Base-by-base conservation (phyloP, 2,329 filamentous ascomycete species). In the Claviceps sp. region DNA sequence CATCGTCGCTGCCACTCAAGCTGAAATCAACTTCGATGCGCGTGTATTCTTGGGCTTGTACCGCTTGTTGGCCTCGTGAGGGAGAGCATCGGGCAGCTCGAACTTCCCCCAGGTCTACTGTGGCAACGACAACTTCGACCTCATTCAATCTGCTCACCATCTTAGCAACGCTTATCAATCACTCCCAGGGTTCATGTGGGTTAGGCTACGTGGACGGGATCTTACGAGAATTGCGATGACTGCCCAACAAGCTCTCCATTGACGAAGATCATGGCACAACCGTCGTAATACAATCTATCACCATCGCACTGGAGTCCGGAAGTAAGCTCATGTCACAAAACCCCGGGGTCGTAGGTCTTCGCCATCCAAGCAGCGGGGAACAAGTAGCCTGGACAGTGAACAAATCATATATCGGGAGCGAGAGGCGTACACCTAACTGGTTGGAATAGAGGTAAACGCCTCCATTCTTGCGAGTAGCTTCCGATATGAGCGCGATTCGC, bases 31-130 rank as follows among this genome's bases (percentile, higher is more conserved):
- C 45, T n/a, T 59, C 49, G 2, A 58, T 56, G 40, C 57, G 54
- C 42, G 54, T 48, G 30, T 58, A 59, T 26, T 52, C 53, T 2
- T 51, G 48, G 10, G 53, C 22, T 40, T 50, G 45, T n/a, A 50
- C 54, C 16, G 55, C 56, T 39, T 58, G 56, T 19, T 55, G 44
- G 42, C 45, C 45, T 4, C 56, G 55, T 19, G 51, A 53, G 5
- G 46, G 50, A 17, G 47, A 24, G 16, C 43, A 52, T 19, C 51
- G 26, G 51, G 40, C 38, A 37, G 45, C 22, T 48, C 69, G n/a
- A 5, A 91, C 84, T 56, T 87, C 81, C 59, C 91, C 87, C 2
- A 87, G 69, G 58, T 86, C 82, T 6, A 86, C 72, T 0, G 81
- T 85, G 2, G 82, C 83, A 5, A 74, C 78, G 17, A 83, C 67